phyloP scores from a whole-genome alignment of 1,139 yeast species.

The Debaryomyces singareniensis region DNA sequence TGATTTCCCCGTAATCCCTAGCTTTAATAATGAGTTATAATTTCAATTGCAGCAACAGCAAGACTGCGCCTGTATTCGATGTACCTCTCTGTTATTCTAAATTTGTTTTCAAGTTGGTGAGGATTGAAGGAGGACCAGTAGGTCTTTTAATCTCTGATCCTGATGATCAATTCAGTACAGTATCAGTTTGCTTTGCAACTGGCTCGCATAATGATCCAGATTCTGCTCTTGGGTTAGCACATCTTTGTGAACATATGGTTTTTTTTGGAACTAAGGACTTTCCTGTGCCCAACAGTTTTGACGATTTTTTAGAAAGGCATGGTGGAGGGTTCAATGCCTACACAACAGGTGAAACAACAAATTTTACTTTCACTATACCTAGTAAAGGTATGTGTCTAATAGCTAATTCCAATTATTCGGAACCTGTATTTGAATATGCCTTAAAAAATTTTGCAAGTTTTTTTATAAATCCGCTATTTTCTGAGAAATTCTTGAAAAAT shows the following conservation, averaged over 20 bases:
- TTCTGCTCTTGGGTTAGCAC: constrained; percentile 57
- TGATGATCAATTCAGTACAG: constrained; percentile 34
- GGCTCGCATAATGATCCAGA: constrained; percentile 64
- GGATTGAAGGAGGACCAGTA: constrained; percentile 47
- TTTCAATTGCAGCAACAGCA: too few species aligned
- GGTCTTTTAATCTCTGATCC: constrained; percentile 56
- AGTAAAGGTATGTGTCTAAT: constrained; percentile 2
- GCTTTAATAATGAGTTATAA: too few species aligned
- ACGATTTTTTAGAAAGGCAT: constrained; percentile 31
- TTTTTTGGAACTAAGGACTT: constrained; percentile 51
- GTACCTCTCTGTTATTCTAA: constrained; percentile 26
- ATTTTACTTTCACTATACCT: constrained; percentile 56
- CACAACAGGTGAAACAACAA: constrained; percentile 61
- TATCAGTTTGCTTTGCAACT: constrained; percentile 44
- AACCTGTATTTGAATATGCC: constrained; percentile 35
- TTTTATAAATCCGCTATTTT: constrained; percentile 45
- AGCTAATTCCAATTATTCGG: constrained; percentile 5
- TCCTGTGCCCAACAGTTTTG: constrained; percentile 43
- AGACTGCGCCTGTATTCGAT: constrained; percentile 14
- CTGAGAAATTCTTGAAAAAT: constrained; percentile 26
- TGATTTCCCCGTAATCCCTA: too few species aligned
- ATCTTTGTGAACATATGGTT: constrained; percentile 66
- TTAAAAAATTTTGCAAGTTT: constrained; percentile 47
- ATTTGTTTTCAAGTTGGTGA: constrained; percentile 37
- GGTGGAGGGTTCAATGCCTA: constrained; percentile 62